Evolutionary conservation across 768 basidiomycete species (phyloP).

Genomic region (Sutorius australiensis): DNA sequence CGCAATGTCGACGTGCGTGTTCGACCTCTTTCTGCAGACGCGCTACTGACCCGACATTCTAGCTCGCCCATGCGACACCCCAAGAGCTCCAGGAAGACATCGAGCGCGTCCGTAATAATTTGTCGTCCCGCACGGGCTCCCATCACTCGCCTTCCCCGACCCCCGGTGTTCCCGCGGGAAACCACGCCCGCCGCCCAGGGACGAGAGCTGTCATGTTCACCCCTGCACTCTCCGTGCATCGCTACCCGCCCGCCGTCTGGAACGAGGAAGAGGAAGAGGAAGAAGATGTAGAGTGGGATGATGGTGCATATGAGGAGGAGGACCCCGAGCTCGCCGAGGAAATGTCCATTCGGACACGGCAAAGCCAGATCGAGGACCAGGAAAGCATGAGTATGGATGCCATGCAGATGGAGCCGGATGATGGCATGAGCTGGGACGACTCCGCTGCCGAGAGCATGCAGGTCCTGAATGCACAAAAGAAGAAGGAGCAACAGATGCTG

Average conservation of each 20-base stretch:
- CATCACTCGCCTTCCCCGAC: conserved; percentile 48
- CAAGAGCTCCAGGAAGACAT: conserved; percentile 57
- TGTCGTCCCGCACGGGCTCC: conserved; percentile 46
- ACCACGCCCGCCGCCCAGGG: conserved; percentile 19
- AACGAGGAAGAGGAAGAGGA: conserved; percentile 67
- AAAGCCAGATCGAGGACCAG: conserved; percentile 34
- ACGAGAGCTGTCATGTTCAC: conserved; percentile 69
- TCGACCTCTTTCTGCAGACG: neutral
- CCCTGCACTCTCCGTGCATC: conserved; percentile 58
- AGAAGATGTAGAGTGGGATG: conserved; percentile 53
- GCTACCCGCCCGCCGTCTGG: conserved; percentile 83
- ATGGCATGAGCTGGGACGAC: conserved; percentile 89
- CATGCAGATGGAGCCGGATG: conserved; percentile 63
- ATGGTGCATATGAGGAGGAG: conserved; percentile 67
- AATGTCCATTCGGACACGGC: conserved; percentile 41
- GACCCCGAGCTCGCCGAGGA: conserved; percentile 60
- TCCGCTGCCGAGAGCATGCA: conserved; percentile 52
- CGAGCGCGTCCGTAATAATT: conserved; percentile 51
- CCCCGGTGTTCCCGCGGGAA: conserved; percentile 34
- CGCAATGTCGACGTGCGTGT: conserved; percentile 88
- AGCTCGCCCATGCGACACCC: conserved; percentile 34
- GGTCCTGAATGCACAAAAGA: conserved; percentile 28
- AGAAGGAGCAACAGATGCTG: conserved; percentile 19
- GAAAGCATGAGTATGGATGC: conserved; percentile 28
- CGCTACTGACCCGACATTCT: neutral